Evolutionary conservation across 2,329 filamentous ascomycete species (phyloP).

Genomic region (Exophiala alcalophila): DNA sequence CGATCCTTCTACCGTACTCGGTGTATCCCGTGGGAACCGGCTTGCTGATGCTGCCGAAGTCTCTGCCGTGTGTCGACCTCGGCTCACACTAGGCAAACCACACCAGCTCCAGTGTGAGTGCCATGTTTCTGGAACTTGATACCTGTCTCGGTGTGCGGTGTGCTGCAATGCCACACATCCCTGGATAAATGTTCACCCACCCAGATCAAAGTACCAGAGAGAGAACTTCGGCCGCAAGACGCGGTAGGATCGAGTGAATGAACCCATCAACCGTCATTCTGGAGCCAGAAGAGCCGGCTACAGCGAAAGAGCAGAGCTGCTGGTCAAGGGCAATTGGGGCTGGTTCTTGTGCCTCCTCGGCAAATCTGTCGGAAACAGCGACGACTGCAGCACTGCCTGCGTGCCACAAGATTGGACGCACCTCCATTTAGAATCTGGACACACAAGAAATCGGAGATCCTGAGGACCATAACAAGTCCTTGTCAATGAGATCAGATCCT

Average conservation of each 20-base stretch:
- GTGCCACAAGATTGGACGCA: too few relatives aligned
- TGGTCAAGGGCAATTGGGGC: not conserved
- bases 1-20: not conserved
- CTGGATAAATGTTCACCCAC: slow-evolving; percentile 4
- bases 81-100: not conserved
- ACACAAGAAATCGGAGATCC: too few relatives aligned
- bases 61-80: slow-evolving; percentile 1
- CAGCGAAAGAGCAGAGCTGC: not conserved
- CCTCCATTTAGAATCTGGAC: too few relatives aligned
- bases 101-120: not conserved
- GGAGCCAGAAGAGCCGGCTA: not conserved
- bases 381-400: not conserved
- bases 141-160: not conserved
- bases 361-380: not conserved
- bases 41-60: not conserved
- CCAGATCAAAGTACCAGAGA: not conserved
- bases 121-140: not conserved
- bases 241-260: not conserved
- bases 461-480: not conserved
- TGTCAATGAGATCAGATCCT: not conserved
- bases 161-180: too few relatives aligned
- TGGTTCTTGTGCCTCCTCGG: not conserved
- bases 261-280: not conserved
- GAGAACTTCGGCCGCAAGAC: not conserved
- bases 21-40: not conserved